phyloP scores from a whole-genome alignment of 371 early-diverging fungal genomes.

The Syncephalastrum racemosum region DNA sequence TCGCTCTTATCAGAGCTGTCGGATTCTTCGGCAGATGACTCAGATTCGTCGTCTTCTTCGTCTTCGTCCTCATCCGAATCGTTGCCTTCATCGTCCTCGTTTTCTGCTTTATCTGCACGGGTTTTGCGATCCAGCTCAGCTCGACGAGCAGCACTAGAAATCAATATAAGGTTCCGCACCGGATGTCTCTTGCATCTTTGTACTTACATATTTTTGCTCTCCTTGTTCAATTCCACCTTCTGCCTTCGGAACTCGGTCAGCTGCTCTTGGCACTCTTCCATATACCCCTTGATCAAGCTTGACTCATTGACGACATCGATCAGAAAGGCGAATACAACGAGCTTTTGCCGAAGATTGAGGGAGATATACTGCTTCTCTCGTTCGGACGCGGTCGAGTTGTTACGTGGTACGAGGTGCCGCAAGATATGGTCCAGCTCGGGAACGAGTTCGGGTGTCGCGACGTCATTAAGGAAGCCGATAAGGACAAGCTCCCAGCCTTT shows the following conservation, averaged over 20 bases:
- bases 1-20: slow-evolving; percentile 28
- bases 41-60: slow-evolving; percentile 21
- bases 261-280: slow-evolving; percentile 73
- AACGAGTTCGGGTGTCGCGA: slow-evolving; percentile 42
- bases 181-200: background rate
- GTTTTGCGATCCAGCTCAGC: slow-evolving; percentile 32
- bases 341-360: slow-evolving; percentile 32
- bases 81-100: slow-evolving; percentile 25
- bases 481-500: slow-evolving; percentile 47
- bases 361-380: slow-evolving; percentile 46
- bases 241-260: slow-evolving; percentile 64
- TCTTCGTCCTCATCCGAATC: slow-evolving; percentile 19
- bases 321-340: slow-evolving; percentile 42
- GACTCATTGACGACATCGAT: slow-evolving; percentile 46
- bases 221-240: slow-evolving; percentile 67
- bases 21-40: slow-evolving; percentile 36
- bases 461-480: slow-evolving; percentile 49
- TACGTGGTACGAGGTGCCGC: slow-evolving; percentile 38
- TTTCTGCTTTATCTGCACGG: slow-evolving; percentile 26
- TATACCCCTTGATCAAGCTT: slow-evolving; percentile 49
- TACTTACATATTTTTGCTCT: slow-evolving; percentile 49
- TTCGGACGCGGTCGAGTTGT: slow-evolving; percentile 35
- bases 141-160: slow-evolving; percentile 25
- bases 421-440: slow-evolving; percentile 40
- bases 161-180: background rate